Evolutionary conservation across 2,329 filamentous ascomycete genomes (phyloP), one percentile per base, ranked within the genome.

Genomic region (Blastomyces gilchristii): DNA sequence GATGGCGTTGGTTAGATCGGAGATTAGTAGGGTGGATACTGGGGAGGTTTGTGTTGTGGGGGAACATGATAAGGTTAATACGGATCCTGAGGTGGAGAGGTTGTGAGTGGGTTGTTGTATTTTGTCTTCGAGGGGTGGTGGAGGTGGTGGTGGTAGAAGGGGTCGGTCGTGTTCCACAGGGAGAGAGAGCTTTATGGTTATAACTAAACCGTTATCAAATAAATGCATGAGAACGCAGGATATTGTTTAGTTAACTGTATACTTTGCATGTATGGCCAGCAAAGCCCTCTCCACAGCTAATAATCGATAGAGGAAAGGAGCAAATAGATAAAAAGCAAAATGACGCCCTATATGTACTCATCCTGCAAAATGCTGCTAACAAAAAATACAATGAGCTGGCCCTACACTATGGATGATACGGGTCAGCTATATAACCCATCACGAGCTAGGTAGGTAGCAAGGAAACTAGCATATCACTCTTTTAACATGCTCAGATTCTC

Each of bases 11-110:
- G 63, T 88, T 5, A 78, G 78, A 64, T 84, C 82, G 1, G 76
- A 79, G 25, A 82, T 88, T 75, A 80, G 77, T 66, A 77, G 80
- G 65, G 80, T 76, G 67, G 78, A 76, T 37, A 82, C 83, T 64
- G 82, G 83, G 0, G 75, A 76, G 53, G 65, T 88, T 11, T 72
- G 86, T 69, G 79, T 82, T 2, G 78, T 81, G 7, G 86, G 83
- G 59, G 85, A 87, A 69, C 86, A 89, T 75, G 82, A 83, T 52
- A 88, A 88, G 73, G 82, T 82, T 2, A 86, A 84, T 68, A 82
- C 81, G 52, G 84, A 87, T 67, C 31, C 52, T 76, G 80, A 3
- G 71, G 73, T 70, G 45, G 67, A 62, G 34, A 69, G 69, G 63
- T 43, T 66, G 47, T 65, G 60, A 60, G 50, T n/a, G 41, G 5